Evolutionary conservation across 495 filamentous ascomycete species (phyloP), one percentile per base, ranked within the genome.

Genomic region (Hypomontagnella monticulosa): DNA sequence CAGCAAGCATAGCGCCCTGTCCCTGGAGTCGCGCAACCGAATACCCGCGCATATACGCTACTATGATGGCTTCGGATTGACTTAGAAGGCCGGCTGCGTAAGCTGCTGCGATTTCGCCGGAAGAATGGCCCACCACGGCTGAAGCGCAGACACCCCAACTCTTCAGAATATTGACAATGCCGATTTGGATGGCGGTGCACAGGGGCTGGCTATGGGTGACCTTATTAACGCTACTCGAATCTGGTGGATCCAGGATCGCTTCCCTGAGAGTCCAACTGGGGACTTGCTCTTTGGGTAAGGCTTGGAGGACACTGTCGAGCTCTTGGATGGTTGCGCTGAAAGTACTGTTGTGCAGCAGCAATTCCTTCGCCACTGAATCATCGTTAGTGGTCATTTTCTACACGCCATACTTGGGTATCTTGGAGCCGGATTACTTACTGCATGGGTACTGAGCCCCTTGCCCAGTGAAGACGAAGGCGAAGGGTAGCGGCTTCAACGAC

Each of bases 61-160:
- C 68, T 5, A 81, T 58, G 77, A 87, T 87, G 19, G 79, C 79
- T 2, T 79, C 75, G 6, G 78, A 12, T 42, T 67, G 7, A 80
- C 80, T 73, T 8, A 85, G 41, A 10, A 75, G 66, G 1, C 81
- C 81, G 1, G 75, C 72, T 3, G 78, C 73, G 54, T 82, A 84
- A 0, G 83, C 82, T 3, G 83, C 84, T 14, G 75, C 81, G 55
- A 89, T 89, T 60, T 90, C 87, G 2, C 87, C 87, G 59, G 82
- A 85, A 0, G 87, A 89, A 63, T 90, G 87, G 1, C 87, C 87
- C 0, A 87, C 76, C 0, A 84, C 81, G n/a, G 76, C 75, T 1
- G 68, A 54, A 0, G 85, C 81, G 0, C 37, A 52, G 14, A 89
- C 73, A 19, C 79, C 78, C 77, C 85, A 88, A 4, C 70, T 74